phyloP scores from a whole-genome alignment of 2,329 filamentous ascomycete genomes.

The Tolypocladium pustulatum region DNA sequence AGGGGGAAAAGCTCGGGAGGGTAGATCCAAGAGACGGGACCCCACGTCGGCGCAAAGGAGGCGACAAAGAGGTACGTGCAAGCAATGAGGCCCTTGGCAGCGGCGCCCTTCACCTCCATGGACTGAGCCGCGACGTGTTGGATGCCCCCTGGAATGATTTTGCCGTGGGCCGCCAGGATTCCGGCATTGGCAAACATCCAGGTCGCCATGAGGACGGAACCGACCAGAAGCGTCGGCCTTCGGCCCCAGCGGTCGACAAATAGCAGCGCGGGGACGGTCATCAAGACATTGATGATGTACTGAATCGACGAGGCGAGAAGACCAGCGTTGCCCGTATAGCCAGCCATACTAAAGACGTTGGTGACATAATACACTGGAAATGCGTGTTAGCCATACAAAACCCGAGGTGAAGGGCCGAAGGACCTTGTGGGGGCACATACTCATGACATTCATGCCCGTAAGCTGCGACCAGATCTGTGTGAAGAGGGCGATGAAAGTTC shows the following conservation, averaged over 20 bases:
- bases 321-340: constrained; percentile 33
- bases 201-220: constrained; percentile 53
- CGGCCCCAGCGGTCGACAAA: constrained; percentile 70
- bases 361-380: constrained; percentile 50
- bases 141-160: constrained; percentile 29
- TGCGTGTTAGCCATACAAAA: background rate
- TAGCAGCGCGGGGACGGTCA: constrained; percentile 66
- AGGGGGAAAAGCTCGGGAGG: constrained; percentile 45
- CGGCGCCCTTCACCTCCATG: constrained; percentile 30
- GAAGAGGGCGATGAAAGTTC: constrained; percentile 39
- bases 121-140: constrained; percentile 35
- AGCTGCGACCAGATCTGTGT: constrained; percentile 48
- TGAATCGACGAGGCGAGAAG: constrained; percentile 45
- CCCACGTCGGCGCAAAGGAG: constrained; percentile 32
- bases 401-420: background rate
- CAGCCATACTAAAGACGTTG: constrained; percentile 28
- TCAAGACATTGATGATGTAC: constrained; percentile 67
- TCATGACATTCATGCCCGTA: constrained; percentile 47
- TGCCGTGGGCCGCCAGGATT: constrained; percentile 37
- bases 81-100: constrained; percentile 53
- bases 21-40: constrained; percentile 44
- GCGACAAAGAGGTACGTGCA: constrained; percentile 57
- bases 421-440: constrained; percentile 21
- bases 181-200: constrained; percentile 47
- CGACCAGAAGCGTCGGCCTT: constrained; percentile 55